Evolutionary conservation across 306 rosid genomes (phyloP), one percentile per base, ranked within the genome.

Genomic region (Vigna reflexopilosa): DNA sequence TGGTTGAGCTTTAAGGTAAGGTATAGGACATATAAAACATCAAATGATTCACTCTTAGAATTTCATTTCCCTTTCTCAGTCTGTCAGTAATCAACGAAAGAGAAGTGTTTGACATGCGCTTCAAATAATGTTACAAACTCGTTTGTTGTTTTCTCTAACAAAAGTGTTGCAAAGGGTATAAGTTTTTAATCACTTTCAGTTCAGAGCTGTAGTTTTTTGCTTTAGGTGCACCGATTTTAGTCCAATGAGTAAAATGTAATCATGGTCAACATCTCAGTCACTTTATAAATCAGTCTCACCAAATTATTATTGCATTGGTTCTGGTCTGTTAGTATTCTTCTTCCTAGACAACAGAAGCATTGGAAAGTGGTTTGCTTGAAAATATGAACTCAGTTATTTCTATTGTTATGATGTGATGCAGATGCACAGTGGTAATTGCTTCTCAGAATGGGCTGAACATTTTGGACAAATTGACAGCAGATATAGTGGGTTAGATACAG

Each of bases 381-480:
- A 75, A 34, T 26, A 58, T 24, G 1, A 3, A 51, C 17, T 40
- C 6, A 69, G 51, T 64, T 72, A 5, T 9, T 40, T 78, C 2
- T 56, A 3, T 69, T 63, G 38, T 61, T 52, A 14, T 72, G 13
- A n/a, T 72, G 16, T 11, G 15, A 71, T 12, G 67, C 86, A 83
- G 89, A 73, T 83, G 89, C 68, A 83, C 86, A 16, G 85, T 86
- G 72, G 86, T 83, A 67, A 83, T 83, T 71, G 85, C 86, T 68
- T 86, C 89, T 71, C 80, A 65, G 16, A 76, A 45, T 76, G 89
- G 85, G 12, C 70, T 80, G 40, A 86, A 61, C 9, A 28, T 82
- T 52, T 75, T 82, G 82, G 75, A 86, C 78, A 86, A 86, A 59
- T 79, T 82, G 68, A 76, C 89, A 0, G 86, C 79, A 58, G 81